Base-by-base conservation (phyloP, 257 asterid genomes). In the Solanum bukasovii region DNA sequence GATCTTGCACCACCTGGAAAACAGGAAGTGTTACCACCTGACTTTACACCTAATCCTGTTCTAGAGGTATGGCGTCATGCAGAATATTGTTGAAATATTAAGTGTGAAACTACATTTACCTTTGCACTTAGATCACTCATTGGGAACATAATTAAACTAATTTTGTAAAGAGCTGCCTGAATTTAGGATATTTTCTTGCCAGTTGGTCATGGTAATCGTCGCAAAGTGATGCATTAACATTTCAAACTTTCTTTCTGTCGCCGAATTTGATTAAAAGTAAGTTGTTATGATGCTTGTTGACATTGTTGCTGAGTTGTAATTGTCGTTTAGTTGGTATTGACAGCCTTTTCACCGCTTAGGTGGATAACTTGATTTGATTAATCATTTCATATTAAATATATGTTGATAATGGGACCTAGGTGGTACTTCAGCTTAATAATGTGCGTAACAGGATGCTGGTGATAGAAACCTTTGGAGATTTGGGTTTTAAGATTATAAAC, bases 1-100 rank as follows among this genome's bases (percentile, higher is more conserved):
- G 95, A 95, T 93, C 99, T 97, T 79, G 96, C 98, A 85, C 99
- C 98, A 85, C 56, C 91, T 78, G 95, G 93, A 88, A 92, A 89
- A 89, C 96, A 94, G 92, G 99, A 96, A 91, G 89, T 77, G 78
- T 91, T 97, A 94, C 93, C 88, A 89, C 99, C 99, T 74, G 91
- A 94, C 87, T 90, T 96, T 89, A 96, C 98, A 33, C 99, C 99
- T 42, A 97, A 96, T 93, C 99, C 98, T 84, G 91, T 93, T 88
- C 93, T 95, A 84, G 98, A 93, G 99, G 98, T 96, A 90, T 81
- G 74, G 31, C 25, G 68, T 44, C 42, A 46, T 14, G 72, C 81
- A 25, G 29, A 20, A 29, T 49, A 31, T 49, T 29, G 42, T 82
- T 82, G 7, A 46, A 82, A 29, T 46, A 29, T 29, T 46, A 29